These are phyloP conservation scores for Sphagnurus paluster DNA, from an alignment of 1,284 basidiomycete species.

Conservation along the genomic window DNA sequence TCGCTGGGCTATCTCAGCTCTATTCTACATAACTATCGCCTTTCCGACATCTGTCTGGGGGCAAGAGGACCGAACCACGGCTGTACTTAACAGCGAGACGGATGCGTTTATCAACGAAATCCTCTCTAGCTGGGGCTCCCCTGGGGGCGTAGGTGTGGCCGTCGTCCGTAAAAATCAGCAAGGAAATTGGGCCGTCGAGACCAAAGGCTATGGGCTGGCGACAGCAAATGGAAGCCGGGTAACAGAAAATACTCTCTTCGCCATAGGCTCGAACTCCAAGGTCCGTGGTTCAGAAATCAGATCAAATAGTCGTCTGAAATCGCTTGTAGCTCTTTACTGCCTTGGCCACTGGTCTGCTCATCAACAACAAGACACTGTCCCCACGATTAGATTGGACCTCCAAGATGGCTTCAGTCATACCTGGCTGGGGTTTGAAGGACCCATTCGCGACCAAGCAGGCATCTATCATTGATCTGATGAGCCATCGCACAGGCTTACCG, in stretches of 20 bases:
- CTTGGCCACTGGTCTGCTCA: slow-evolving; percentile 17
- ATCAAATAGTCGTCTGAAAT: too few relatives aligned
- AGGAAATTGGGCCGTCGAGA: slow-evolving; percentile 21
- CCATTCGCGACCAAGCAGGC: slow-evolving; percentile 2
- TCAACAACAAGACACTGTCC: slow-evolving; percentile 24
- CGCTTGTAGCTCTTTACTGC: slow-evolving; percentile 22
- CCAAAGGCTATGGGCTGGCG: slow-evolving; percentile 23
- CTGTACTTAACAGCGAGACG: slow-evolving; percentile 16
- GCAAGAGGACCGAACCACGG: too few relatives aligned
- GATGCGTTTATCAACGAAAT: slow-evolving; percentile 21
- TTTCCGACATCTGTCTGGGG: too few relatives aligned
- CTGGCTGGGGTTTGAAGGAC: slow-evolving; percentile 19
- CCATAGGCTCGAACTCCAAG: slow-evolving; percentile 26
- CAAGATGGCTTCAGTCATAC: slow-evolving; percentile 24
- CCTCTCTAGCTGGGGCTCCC: slow-evolving; percentile 18
- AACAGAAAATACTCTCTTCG: slow-evolving; percentile 22
- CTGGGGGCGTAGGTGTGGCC: slow-evolving; percentile 20
- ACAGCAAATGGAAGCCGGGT: slow-evolving; percentile 17
- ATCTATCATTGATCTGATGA: slow-evolving; percentile 3
- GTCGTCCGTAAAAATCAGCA: slow-evolving; percentile 15
- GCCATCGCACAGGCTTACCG: slow-evolving; percentile 6
- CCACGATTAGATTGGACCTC: slow-evolving; percentile 25
- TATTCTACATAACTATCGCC: too few relatives aligned
- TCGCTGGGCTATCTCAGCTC: too few relatives aligned
- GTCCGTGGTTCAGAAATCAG: too few relatives aligned